phyloP scores from a whole-genome alignment of 116 monocot genomes.

The Cymodocea nodosa region DNA sequence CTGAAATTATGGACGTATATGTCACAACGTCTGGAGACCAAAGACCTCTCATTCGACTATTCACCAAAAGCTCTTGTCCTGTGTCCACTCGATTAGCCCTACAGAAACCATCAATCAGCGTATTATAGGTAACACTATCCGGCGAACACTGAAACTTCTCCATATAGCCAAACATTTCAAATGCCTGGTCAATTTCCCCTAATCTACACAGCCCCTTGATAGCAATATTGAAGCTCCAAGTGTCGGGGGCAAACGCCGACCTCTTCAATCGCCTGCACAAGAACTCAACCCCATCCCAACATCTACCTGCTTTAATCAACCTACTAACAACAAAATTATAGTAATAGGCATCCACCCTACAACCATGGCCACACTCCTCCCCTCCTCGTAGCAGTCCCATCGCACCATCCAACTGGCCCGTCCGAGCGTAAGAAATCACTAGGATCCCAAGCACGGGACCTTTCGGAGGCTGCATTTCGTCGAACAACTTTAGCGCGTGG shows the following conservation, averaged over 20 bases:
- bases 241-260: slow-evolving; percentile 30
- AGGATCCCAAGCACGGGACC: slow-evolving; percentile 14
- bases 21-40: slow-evolving; percentile 35
- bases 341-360: slow-evolving; percentile 9
- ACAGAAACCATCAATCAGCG: slow-evolving; percentile 51
- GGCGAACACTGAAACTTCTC: slow-evolving; percentile 30
- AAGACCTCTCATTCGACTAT: slow-evolving; percentile 11
- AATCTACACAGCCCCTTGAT: slow-evolving; percentile 40
- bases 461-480: slow-evolving; percentile 31
- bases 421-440: slow-evolving; percentile 11
- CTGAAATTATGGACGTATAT: slow-evolving; percentile 47
- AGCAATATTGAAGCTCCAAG: slow-evolving; percentile 55
- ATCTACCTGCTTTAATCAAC: slow-evolving; percentile 17
- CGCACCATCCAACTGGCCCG: slow-evolving; percentile 22
- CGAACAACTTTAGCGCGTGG: slow-evolving; percentile 37
- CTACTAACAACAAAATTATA: slow-evolving; percentile 33
- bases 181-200: slow-evolving; percentile 43
- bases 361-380: slow-evolving; percentile 7
- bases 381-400: slow-evolving; percentile 24
- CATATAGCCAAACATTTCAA: slow-evolving; percentile 40
- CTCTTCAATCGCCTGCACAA: slow-evolving; percentile 19
- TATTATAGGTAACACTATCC: slow-evolving; percentile 44
- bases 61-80: slow-evolving; percentile 29
- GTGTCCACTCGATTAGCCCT: slow-evolving; percentile 25
- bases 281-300: slow-evolving; percentile 27